A percentile compares a stretch with the other conserved stretches of the same genome.
These are phyloP conservation scores for Alternaria arborescens DNA, from an alignment of 2,329 filamentous ascomycete species.

Conservation along the genomic window DNA sequence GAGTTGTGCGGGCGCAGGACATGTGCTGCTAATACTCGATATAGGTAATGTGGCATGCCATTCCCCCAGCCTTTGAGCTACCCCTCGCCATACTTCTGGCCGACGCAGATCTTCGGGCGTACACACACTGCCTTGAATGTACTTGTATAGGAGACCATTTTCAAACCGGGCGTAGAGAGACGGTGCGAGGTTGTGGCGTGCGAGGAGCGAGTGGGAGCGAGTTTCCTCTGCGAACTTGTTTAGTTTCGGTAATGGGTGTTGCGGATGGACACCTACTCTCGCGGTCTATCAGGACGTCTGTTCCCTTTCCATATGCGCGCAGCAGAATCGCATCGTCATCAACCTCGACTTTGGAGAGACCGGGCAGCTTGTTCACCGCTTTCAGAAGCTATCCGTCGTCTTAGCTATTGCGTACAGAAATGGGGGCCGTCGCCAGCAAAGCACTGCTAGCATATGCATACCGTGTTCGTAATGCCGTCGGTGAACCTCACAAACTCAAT, in stretches of 20 bases:
- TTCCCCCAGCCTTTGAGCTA: conserved; percentile 84
- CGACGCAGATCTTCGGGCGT: conserved; percentile 80
- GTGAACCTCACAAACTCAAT: conserved; percentile 92
- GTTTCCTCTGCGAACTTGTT: conserved; percentile 62
- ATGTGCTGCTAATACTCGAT: conserved; percentile 57
- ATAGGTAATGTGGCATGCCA: conserved; percentile 83
- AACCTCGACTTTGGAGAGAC: conserved; percentile 76
- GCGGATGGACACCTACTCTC: conserved; percentile 69
- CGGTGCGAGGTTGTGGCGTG: conserved; percentile 83
- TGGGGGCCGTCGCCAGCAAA: not conserved
- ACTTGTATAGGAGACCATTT: conserved; percentile 95
- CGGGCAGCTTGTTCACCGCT: conserved; percentile 73
- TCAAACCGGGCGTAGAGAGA: conserved; percentile 88
- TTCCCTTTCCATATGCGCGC: conserved; percentile 92
- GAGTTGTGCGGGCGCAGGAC: conserved; percentile 44
- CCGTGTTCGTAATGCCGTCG: conserved; percentile 97
- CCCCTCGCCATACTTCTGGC: conserved; percentile 79
- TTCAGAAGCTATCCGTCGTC: conserved; percentile 66
- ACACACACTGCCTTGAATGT: conserved; percentile 81
- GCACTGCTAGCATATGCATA: conserved; percentile 50
- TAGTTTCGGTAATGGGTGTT: conserved; percentile 11
- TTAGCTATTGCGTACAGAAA: conserved; percentile 16
- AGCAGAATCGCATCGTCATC: conserved; percentile 88
- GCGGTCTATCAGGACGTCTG: conserved; percentile 93
- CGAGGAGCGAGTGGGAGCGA: conserved; percentile 82